Evolutionary conservation across 2,329 filamentous ascomycete genomes (phyloP).

Genomic region (Moelleriella libera): DNA sequence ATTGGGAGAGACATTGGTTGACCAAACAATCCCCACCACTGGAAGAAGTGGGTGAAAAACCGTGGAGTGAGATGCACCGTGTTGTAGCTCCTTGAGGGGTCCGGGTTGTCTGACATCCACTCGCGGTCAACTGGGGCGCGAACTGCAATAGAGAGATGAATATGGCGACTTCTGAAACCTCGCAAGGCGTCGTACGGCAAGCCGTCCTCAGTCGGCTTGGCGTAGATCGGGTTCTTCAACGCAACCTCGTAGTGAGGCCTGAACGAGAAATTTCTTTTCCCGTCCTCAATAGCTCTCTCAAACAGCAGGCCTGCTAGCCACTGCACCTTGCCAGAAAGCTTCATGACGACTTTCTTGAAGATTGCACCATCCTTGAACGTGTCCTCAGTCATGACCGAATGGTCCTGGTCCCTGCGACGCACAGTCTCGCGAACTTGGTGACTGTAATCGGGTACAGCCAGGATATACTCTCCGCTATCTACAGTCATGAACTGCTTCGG

Average conservation of each 20-base stretch:
- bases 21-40: conserved; percentile 95
- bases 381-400: conserved; percentile 47
- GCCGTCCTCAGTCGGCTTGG: conserved; percentile 41
- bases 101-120: conserved; percentile 63
- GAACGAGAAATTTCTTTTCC: conserved; percentile 72
- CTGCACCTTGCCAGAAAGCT: conserved; percentile 88
- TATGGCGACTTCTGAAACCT: conserved; percentile 93
- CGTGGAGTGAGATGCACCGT: conserved; percentile 86
- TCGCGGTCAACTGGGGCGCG: conserved; percentile 76
- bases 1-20: conserved; percentile 90
- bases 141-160: conserved; percentile 87
- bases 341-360: conserved; percentile 99
- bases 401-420: conserved; percentile 34
- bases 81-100: conserved; percentile 84
- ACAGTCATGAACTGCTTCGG: conserved; percentile 91
- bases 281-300: conserved; percentile 63
- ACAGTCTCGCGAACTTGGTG: conserved; percentile 62
- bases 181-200: conserved; percentile 77
- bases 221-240: conserved; percentile 65
- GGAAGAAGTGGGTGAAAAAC: conserved; percentile 97
- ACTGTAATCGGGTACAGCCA: conserved; percentile 88
- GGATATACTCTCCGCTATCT: conserved; percentile 85
- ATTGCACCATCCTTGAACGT: conserved; percentile 59
- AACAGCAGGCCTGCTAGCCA: conserved; percentile 89
- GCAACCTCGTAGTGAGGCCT: conserved; percentile 85